A percentile compares a stretch with the other conserved stretches of the same genome.
phyloP scores from a whole-genome alignment of 257 asterid genomes.

The Eustoma russellianum region DNA sequence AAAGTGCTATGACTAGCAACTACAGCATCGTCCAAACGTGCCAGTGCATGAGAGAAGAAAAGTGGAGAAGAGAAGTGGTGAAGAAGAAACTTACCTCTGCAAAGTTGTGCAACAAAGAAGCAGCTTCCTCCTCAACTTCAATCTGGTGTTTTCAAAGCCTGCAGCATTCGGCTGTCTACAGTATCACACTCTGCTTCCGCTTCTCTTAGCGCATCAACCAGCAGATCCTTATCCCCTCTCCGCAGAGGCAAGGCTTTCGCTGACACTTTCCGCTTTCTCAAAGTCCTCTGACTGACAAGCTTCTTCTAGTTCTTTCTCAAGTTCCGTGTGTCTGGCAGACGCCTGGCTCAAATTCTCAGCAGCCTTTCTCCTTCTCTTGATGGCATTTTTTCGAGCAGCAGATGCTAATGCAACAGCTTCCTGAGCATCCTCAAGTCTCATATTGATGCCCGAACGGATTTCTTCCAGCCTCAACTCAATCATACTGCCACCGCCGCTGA shows the following conservation, averaged over 20 bases:
- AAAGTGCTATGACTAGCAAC: neutral
- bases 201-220: slow-evolving; percentile 15
- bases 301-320: slow-evolving; percentile 35
- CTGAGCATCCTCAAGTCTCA: slow-evolving; percentile 21
- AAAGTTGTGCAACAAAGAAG: slow-evolving; percentile 24
- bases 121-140: slow-evolving; percentile 35
- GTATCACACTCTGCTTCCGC: slow-evolving; percentile 28
- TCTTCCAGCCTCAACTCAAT: slow-evolving; percentile 20
- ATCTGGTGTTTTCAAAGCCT: slow-evolving; percentile 25
- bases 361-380: slow-evolving; percentile 31
- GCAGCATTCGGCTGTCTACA: slow-evolving; percentile 27
- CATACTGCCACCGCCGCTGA: neutral
- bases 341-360: slow-evolving; percentile 22
- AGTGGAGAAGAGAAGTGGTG: neutral
- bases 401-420: slow-evolving; percentile 22
- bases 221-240: slow-evolving; percentile 28
- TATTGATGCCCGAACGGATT: slow-evolving; percentile 13
- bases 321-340: slow-evolving; percentile 18
- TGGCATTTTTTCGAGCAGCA: slow-evolving; percentile 24
- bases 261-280: slow-evolving; percentile 36
- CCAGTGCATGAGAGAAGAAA: no score
- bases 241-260: slow-evolving; percentile 30
- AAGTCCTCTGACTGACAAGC: slow-evolving; percentile 45
- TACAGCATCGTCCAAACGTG: no score
- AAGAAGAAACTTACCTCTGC: slow-evolving; percentile 21